Evolutionary conservation across 257 asterid species (phyloP).

Genomic region (Fraxinus pennsylvanica): DNA sequence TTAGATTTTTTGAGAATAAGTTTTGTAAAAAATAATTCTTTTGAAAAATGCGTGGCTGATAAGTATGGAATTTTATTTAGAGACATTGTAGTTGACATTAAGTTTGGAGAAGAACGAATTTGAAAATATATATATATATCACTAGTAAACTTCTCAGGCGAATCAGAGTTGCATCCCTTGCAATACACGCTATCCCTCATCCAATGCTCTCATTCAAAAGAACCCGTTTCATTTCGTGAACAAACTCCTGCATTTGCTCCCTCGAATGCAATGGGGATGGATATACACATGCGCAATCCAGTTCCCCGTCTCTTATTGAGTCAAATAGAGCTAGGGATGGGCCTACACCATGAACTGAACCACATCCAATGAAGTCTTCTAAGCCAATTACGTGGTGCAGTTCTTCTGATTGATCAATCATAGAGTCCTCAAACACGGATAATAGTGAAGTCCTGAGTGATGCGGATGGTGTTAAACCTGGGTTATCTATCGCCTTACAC

Average conservation of each 20-base stretch:
- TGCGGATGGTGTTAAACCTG: conserved; percentile 71
- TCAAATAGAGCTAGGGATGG: conserved; percentile 79
- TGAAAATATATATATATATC: no score
- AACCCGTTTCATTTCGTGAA: conserved; percentile 58
- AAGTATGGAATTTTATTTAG: no score
- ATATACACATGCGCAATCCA: conserved; percentile 78
- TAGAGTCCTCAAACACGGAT: conserved; percentile 73
- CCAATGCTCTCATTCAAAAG: conserved; percentile 35
- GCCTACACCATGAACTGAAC: conserved; percentile 83
- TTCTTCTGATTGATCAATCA: conserved; percentile 38
- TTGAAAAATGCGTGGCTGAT: no score
- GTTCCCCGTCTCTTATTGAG: conserved; percentile 56
- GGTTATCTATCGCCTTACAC: conserved; percentile 91
- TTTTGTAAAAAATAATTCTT: no score
- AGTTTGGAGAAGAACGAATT: no score
- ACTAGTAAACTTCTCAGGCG: background rate
- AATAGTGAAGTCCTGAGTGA: conserved; percentile 74
- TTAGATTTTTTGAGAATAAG: no score
- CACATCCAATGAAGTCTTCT: conserved; percentile 71
- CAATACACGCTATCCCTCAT: background rate
- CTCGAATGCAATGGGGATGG: conserved; percentile 87
- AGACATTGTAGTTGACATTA: no score
- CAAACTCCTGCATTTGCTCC: conserved; percentile 70
- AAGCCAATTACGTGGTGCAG: conserved; percentile 47
- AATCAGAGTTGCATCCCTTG: background rate